These are phyloP conservation scores for Arachis monticola DNA, from an alignment of 331 rosid genomes.

Conservation along the genomic window DNA sequence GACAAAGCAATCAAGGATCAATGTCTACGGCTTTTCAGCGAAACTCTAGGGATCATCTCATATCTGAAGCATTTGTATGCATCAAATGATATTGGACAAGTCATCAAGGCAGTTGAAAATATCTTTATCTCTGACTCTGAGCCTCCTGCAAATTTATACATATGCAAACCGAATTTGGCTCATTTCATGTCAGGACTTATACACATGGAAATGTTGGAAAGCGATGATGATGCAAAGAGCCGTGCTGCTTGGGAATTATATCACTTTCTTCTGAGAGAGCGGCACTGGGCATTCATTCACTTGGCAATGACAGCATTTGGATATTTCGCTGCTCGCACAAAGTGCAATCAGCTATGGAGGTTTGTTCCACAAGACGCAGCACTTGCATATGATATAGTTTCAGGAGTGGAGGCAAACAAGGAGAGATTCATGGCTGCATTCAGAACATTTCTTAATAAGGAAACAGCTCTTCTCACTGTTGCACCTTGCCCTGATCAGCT, in stretches of 20 bases:
- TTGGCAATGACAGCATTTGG: constrained; percentile 80
- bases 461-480: constrained; percentile 59
- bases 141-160: constrained; percentile 52
- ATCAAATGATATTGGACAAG: constrained; percentile 65
- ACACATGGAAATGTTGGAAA: constrained; percentile 64
- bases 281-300: constrained; percentile 84
- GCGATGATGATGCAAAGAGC: constrained; percentile 59
- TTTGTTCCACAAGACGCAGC: constrained; percentile 82
- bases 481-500: constrained; percentile 68
- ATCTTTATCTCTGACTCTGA: constrained; percentile 74
- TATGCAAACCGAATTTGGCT: constrained; percentile 87
- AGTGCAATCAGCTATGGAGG: constrained; percentile 75
- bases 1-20: constrained; percentile 61
- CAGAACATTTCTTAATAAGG: constrained; percentile 71
- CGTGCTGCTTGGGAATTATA: constrained; percentile 64
- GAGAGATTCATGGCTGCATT: constrained; percentile 71
- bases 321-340: constrained; percentile 67
- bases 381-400: constrained; percentile 69
- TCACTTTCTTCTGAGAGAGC: constrained; percentile 80
- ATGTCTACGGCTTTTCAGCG: constrained; percentile 65
- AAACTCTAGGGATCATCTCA: constrained; percentile 69
- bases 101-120: constrained; percentile 63
- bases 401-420: constrained; percentile 59
- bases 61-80: constrained; percentile 58
- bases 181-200: constrained; percentile 72